Base-by-base conservation (phyloP, 1,139 yeast genomes). In the Geotrichum aggregatum region DNA sequence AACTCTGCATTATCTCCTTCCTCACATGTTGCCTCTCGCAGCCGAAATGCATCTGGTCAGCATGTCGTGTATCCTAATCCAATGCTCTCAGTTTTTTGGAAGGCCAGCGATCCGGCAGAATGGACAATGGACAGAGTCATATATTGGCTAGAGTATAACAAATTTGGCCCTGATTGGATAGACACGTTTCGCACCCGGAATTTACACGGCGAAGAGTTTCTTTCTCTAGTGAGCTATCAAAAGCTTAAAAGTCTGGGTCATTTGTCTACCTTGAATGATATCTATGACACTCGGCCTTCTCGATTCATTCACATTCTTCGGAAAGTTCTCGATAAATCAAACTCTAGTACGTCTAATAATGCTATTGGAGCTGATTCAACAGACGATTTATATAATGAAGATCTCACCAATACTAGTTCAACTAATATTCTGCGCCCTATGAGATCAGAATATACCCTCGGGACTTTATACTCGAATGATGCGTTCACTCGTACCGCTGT, bases 141-240 rank as follows among this genome's bases (percentile, higher is more conserved):
- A 0, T 66, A 70, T 44, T 89, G 96, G 95, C 73, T 89, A 28
- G 83, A 78, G 14, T 61, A 66, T 19, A 77, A 88, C 64, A 76
- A 78, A 33, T 89, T 89, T 67, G 85, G 86, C 57, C 77, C 76
- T 4, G 75, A 83, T 11, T 89, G 96, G 96, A 73, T 77, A 30
- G 79, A 75, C 10, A 76, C 83, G 10, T 85, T 88, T 65, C 71
- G 71, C 35, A 73, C 75, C 44, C 77, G 82, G 57, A 81, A 80
- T 54, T 74, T 87, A 1, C 72, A 76, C 4, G 91, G 92, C 0
- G 77, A 79, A 49, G 71, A 78, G 35, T 88, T 88, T 62, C 69
- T 88, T 24, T 82, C 80, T 52, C 71, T 89, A 58, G 78, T 82
- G 41, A 87, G 83, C 51, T 85, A 85, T 64, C 88, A 83, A 40